Percentiles rank a stretch among this genome's conserved stretches.
Evolutionary conservation across 2,329 filamentous ascomycete species (phyloP).

Genomic region (Huntiella savannae): DNA sequence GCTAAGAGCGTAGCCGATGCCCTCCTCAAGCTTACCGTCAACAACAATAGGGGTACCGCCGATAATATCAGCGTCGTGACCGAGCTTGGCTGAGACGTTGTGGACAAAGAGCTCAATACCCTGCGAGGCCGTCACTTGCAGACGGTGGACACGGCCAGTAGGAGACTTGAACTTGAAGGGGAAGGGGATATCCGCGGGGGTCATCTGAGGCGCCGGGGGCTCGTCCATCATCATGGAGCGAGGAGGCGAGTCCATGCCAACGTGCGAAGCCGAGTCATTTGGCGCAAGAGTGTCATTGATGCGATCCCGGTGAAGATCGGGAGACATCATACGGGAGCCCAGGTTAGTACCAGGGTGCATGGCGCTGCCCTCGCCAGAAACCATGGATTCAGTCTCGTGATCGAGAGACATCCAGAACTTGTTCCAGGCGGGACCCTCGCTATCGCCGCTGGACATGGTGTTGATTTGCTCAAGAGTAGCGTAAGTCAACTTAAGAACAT

Average conservation of each 20-base stretch:
- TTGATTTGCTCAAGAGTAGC: constrained; percentile 96
- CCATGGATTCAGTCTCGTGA: constrained; percentile 85
- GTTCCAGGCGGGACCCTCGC: constrained; percentile 94
- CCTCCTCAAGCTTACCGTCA: constrained; percentile 51
- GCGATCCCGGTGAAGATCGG: constrained; percentile 53
- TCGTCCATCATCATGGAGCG: constrained; percentile 36
- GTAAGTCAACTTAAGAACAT: constrained; percentile 95
- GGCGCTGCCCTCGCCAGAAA: constrained; percentile 67
- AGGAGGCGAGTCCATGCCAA: constrained; percentile 60
- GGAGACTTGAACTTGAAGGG: constrained; percentile 99
- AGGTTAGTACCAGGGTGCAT: constrained; percentile 41
- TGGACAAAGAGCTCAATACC: constrained; percentile 64
- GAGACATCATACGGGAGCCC: constrained; percentile 59
- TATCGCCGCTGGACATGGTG: constrained; percentile 74
- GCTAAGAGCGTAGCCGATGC: constrained; percentile 73
- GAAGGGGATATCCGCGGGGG: constrained; percentile 58
- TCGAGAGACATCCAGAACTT: constrained; percentile 98
- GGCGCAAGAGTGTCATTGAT: constrained; percentile 70
- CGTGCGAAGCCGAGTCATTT: constrained; percentile 85
- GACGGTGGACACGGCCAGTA: constrained; percentile 76
- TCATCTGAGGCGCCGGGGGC: constrained; percentile 27
- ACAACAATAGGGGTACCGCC: constrained; percentile 64
- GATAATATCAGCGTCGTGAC: constrained; percentile 61
- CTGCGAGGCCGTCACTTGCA: constrained; percentile 65
- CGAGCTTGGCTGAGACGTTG: constrained; percentile 68